Conservation (phyloP, 148 eudicot species). For the Pharnaceum exiguum region DNA sequence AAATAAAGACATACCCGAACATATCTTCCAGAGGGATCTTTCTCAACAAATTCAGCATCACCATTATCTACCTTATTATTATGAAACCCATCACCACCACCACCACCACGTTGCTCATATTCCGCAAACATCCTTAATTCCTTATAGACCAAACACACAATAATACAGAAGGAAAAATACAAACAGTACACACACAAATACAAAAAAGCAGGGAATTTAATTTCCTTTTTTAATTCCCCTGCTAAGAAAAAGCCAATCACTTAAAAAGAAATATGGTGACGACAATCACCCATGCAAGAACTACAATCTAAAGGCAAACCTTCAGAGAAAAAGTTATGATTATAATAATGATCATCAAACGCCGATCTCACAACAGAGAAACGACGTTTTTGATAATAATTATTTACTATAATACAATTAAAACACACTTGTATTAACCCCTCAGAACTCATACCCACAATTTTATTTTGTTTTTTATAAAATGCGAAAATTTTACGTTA, state of each 20-base stretch:
- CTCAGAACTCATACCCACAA: background rate
- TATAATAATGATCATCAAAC: constrained; percentile 27
- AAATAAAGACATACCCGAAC: constrained; percentile 50
- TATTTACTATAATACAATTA: too few relatives aligned
- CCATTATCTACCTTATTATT: constrained; percentile 7
- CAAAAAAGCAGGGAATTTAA: too few relatives aligned
- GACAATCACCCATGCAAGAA: constrained; percentile 3
- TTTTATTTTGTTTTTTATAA: too few relatives aligned
- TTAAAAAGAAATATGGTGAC: background rate
- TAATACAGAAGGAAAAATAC: too few relatives aligned
- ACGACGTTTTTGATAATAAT: constrained; percentile 36
- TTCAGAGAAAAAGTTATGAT: constrained; percentile 12
- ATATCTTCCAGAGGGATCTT: constrained; percentile 63
- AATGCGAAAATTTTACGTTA: too few relatives aligned
- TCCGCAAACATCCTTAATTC: constrained; percentile 42
- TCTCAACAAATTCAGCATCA: constrained; percentile 52
- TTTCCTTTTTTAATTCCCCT: too few relatives aligned
- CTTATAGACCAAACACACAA: too few relatives aligned
- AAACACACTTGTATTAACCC: background rate
- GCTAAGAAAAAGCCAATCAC: too few relatives aligned
- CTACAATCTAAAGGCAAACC: background rate
- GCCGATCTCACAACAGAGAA: constrained; percentile 28
- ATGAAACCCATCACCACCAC: background rate
- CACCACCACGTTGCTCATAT: constrained; percentile 2
- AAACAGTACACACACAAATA: too few relatives aligned